A percentile compares a stretch with the other conserved stretches of the same genome.
Conservation (phyloP, 192 early-diverging fungal genomes). For the Mortierella claussenii region DNA sequence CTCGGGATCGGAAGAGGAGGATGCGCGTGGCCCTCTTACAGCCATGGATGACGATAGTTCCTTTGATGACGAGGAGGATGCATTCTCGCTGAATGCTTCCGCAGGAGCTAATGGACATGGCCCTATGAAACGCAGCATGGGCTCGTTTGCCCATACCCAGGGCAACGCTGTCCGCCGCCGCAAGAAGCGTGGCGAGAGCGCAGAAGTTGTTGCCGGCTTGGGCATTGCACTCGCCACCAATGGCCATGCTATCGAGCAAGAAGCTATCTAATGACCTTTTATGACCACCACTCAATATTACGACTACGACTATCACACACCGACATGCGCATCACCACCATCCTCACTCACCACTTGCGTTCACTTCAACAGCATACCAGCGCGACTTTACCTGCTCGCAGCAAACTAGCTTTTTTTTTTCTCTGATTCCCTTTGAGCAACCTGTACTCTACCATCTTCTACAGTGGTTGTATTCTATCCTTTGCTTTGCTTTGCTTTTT, state of each 20-base stretch:
- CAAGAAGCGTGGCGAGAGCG: conserved; percentile 51
- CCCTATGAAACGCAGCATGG: conserved; percentile 53
- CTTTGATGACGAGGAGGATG: conserved; percentile 30
- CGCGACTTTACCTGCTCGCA: neutral
- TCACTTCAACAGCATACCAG: neutral
- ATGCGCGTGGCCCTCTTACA: conserved; percentile 12
- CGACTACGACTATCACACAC: no score
- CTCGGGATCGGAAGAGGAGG: conserved; percentile 29
- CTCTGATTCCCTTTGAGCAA: neutral
- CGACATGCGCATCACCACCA: no score
- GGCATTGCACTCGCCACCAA: conserved; percentile 11
- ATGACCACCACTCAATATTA: neutral
- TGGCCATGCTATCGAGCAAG: conserved; percentile 30
- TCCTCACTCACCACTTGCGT: no score
- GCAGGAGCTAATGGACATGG: conserved; percentile 22
- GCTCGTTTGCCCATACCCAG: conserved; percentile 6
- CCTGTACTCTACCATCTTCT: neutral
- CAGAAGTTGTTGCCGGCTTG: conserved; percentile 37
- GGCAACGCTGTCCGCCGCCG: conserved; percentile 38
- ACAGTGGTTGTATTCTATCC: neutral
- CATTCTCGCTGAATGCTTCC: conserved; percentile 7
- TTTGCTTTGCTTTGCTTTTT: neutral
- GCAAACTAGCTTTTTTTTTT: neutral
- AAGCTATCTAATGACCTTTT: conserved; percentile 33
- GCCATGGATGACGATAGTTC: conserved; percentile 47